Evolutionary conservation across 2,329 filamentous ascomycete species (phyloP).

Genomic region (Xylaria polymorpha): DNA sequence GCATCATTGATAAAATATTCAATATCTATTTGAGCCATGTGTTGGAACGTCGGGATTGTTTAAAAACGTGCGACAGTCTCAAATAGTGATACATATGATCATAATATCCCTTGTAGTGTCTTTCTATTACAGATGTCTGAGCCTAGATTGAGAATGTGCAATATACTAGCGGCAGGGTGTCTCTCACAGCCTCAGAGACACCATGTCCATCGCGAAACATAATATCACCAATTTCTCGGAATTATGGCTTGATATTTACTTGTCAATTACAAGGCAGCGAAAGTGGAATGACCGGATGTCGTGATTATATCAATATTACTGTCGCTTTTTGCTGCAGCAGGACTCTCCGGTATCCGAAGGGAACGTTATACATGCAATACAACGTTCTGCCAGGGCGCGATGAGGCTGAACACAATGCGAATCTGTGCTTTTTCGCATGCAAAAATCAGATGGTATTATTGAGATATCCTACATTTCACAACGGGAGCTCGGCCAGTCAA

Average conservation of each 20-base stretch:
- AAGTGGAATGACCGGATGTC: not conserved
- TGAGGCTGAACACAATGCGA: conserved; percentile 14
- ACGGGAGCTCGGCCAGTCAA: conserved; percentile 1
- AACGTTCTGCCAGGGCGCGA: conserved; percentile 1
- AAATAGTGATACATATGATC: not conserved
- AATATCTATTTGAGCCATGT: not conserved
- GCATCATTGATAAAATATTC: not conserved
- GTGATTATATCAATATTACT: not conserved
- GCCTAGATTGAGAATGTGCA: not conserved
- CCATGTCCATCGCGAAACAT: not conserved
- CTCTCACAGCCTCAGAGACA: not conserved
- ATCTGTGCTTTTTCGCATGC: conserved; percentile 9
- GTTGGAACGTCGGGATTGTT: not conserved
- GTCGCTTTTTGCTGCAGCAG: not conserved
- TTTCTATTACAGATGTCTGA: not conserved
- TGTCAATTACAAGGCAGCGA: not conserved
- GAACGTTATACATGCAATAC: conserved; percentile 12
- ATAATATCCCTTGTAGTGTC: not conserved
- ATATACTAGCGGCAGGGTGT: not conserved
- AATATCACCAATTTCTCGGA: not conserved
- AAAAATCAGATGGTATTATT: not conserved
- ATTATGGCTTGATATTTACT: not conserved
- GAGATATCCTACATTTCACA: not conserved
- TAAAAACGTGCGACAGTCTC: not conserved
- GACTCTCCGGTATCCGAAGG: not conserved